A percentile compares a stretch with the other conserved stretches of the same genome.
phyloP scores from a whole-genome alignment of 148 eudicot genomes.

The Heliosperma pusillum region DNA sequence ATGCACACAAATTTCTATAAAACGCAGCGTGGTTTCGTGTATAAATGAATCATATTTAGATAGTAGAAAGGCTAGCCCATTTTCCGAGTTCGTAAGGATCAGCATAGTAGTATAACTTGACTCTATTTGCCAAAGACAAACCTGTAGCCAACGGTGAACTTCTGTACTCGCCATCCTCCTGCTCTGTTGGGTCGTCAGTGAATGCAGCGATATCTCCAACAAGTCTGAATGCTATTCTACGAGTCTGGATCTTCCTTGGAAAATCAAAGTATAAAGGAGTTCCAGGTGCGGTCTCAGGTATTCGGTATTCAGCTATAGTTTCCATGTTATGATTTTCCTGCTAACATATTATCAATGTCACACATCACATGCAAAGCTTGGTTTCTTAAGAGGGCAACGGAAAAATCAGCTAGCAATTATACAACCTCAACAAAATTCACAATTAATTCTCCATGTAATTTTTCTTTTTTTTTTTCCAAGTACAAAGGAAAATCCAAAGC shows the following conservation, averaged over 20 bases:
- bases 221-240: slow-evolving; percentile 68
- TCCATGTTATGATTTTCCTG: slow-evolving; percentile 84
- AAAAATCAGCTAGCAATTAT: too few species aligned
- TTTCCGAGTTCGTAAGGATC: slow-evolving; percentile 91
- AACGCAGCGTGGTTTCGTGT: background rate
- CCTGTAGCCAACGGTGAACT: slow-evolving; percentile 59
- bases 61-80: slow-evolving; percentile 60
- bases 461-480: too few species aligned
- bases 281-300: slow-evolving; percentile 82
- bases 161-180: slow-evolving; percentile 58
- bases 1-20: slow-evolving; percentile 17
- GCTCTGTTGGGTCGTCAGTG: slow-evolving; percentile 72
- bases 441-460: too few species aligned
- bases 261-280: slow-evolving; percentile 90
- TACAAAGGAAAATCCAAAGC: too few species aligned
- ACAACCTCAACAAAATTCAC: too few species aligned
- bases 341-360: background rate
- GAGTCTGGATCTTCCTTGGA: slow-evolving; percentile 68
- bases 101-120: slow-evolving; percentile 80
- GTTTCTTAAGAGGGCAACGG: background rate
- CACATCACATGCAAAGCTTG: background rate
- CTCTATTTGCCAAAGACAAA: slow-evolving; percentile 68
- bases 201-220: slow-evolving; percentile 79
- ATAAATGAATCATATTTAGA: slow-evolving; percentile 14
- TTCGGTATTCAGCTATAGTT: slow-evolving; percentile 67